Percentiles rank a stretch among this genome's conserved stretches.
Conservation (phyloP, 805 yeast species). For the Blastobotrys peoriensis region DNA sequence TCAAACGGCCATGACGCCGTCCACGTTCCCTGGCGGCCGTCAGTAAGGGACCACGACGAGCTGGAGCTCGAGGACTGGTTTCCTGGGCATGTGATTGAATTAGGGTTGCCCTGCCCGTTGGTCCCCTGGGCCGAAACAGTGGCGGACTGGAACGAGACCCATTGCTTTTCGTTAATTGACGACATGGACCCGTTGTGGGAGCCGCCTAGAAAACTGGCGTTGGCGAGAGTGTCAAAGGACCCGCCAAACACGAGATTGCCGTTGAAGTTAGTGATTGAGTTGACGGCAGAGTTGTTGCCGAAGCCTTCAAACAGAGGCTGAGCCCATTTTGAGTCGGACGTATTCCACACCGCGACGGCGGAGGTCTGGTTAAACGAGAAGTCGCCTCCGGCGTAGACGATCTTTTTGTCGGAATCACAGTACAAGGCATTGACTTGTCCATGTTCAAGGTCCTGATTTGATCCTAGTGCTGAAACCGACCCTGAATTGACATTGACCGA, state of each 20-base stretch:
- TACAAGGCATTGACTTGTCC: constrained; percentile 42
- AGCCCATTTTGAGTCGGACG: constrained; percentile 34
- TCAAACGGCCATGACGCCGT: constrained; percentile 50
- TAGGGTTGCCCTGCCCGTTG: constrained; percentile 16
- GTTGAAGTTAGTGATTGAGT: constrained; percentile 48
- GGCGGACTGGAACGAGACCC: constrained; percentile 22
- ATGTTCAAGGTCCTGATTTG: constrained; percentile 13
- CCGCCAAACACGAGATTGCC: constrained; percentile 74
- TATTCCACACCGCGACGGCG: constrained; percentile 63
- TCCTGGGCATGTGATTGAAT: constrained; percentile 53
- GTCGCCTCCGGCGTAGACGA: constrained; percentile 77
- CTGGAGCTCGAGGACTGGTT: constrained; percentile 7
- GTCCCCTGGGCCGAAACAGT: constrained; percentile 20
- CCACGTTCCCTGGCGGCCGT: constrained; percentile 57
- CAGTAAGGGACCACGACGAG: constrained; percentile 47
- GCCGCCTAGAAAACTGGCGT: constrained; percentile 33
- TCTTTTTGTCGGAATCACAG: constrained; percentile 41
- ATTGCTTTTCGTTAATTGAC: constrained; percentile 51
- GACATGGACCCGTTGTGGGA: constrained; percentile 24
- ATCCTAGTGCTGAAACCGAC: constrained; percentile 17
- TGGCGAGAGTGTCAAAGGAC: constrained; percentile 55
- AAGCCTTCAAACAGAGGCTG: constrained; percentile 74
- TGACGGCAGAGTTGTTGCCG: constrained; percentile 49
- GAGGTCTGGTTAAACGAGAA: constrained; percentile 47
- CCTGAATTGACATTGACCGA: constrained; percentile 23